These are phyloP conservation scores for Aspergillus pseudonomiae DNA, from an alignment of 2,329 filamentous ascomycete genomes.

Conservation along the genomic window DNA sequence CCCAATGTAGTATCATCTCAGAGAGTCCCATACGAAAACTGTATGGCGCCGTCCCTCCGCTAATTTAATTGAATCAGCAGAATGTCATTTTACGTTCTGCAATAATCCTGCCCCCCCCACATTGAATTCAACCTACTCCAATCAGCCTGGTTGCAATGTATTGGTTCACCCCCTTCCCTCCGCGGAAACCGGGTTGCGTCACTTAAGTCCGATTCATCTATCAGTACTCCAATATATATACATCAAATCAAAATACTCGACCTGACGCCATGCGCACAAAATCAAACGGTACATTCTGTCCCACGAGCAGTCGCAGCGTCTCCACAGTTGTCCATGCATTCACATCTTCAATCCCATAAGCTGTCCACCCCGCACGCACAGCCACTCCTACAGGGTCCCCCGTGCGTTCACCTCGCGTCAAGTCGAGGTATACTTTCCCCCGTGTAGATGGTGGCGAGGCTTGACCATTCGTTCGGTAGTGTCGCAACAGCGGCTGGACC, in stretches of 20 bases:
- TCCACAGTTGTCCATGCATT: constrained; percentile 84
- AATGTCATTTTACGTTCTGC: neutral
- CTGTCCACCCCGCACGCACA: constrained; percentile 73
- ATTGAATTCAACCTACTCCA: too few species aligned
- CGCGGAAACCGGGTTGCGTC: neutral
- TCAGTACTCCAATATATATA: neutral
- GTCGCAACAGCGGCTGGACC: constrained; percentile 74
- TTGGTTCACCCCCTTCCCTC: too few species aligned
- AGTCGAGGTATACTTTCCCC: constrained; percentile 76
- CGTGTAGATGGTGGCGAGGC: constrained; percentile 40
- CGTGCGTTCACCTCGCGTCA: constrained; percentile 70
- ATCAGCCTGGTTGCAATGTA: too few species aligned
- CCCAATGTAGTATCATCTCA: neutral
- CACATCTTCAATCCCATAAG: constrained; percentile 78
- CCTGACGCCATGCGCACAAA: constrained; percentile 77
- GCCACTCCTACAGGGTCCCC: constrained; percentile 72
- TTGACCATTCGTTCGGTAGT: constrained; percentile 59
- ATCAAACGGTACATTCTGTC: constrained; percentile 85
- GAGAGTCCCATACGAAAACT: neutral
- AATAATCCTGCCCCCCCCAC: neutral
- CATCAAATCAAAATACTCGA: constrained; percentile 50
- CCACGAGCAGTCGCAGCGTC: constrained; percentile 74
- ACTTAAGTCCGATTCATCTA: neutral
- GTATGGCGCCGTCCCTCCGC: neutral
- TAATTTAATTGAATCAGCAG: neutral